Conservation (phyloP, 768 basidiomycete species). For the Postia placenta region DNA sequence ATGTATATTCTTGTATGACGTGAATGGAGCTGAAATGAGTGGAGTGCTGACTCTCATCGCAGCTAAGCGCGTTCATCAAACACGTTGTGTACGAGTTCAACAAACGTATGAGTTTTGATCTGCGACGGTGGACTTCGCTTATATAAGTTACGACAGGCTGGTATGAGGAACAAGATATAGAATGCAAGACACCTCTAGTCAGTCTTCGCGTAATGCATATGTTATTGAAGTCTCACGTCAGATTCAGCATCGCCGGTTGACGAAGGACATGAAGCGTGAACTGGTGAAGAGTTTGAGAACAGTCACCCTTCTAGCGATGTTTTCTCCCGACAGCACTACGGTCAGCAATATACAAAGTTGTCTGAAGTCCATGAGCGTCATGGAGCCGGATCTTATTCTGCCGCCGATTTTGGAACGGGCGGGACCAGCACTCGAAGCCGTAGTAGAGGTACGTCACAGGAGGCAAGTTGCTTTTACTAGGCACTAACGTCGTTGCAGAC, state of each 20-base stretch:
- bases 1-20: not conserved
- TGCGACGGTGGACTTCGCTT: not conserved
- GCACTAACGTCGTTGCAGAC: constrained; percentile 41
- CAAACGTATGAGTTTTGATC: constrained; percentile 43
- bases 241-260: constrained; percentile 51
- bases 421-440: constrained; percentile 78
- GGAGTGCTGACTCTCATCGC: not conserved
- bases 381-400: constrained; percentile 84
- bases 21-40: not conserved
- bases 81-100: constrained; percentile 81
- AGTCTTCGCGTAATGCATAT: constrained; percentile 1
- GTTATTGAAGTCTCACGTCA: not conserved
- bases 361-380: constrained; percentile 73
- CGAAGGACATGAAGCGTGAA: constrained; percentile 72
- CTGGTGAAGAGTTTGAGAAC: constrained; percentile 79
- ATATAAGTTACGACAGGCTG: constrained; percentile 39
- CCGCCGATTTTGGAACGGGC: constrained; percentile 79
- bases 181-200: constrained; percentile 73
- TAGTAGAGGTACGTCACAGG: constrained; percentile 60
- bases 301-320: constrained; percentile 83
- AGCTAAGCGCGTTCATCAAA: constrained; percentile 84
- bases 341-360: constrained; percentile 73
- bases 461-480: not conserved
- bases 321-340: constrained; percentile 74
- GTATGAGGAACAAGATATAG: constrained; percentile 38